A percentile compares a stretch with the other conserved stretches of the same genome.
Conservation (phyloP, 352 stramenopile genomes). For the Globisporangium carolinianum region DNA sequence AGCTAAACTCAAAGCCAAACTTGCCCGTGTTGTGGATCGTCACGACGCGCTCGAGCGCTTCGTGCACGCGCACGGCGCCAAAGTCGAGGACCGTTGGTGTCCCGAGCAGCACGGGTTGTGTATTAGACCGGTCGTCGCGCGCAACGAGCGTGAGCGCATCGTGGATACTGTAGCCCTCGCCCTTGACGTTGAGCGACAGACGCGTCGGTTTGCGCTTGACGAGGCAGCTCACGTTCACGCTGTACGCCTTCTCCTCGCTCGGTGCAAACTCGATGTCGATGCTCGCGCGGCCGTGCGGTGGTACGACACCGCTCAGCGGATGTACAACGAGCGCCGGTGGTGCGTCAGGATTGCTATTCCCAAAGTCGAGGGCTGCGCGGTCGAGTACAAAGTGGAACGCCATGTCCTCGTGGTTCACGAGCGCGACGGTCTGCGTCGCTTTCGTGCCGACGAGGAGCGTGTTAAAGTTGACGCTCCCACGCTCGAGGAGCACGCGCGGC, state of each 20-base stretch:
- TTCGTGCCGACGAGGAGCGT: conserved; percentile 88
- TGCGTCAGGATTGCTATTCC: conserved; percentile 27
- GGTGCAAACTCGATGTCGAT: conserved; percentile 90
- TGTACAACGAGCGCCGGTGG: conserved; percentile 72
- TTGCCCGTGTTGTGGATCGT: conserved; percentile 90
- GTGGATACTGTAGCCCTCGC: conserved; percentile 92
- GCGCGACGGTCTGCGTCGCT: conserved; percentile 77
- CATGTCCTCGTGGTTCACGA: conserved; percentile 91
- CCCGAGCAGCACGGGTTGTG: conserved; percentile 15
- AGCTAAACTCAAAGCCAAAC: conserved; percentile 94
- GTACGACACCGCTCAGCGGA: conserved; percentile 86
- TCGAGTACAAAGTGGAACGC: conserved; percentile 95
- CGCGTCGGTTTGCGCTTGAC: conserved; percentile 90
- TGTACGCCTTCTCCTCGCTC: conserved; percentile 89
- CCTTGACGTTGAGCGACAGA: conserved; percentile 92
- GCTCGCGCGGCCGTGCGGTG: conserved; percentile 70
- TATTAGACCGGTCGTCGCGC: conserved; percentile 13
- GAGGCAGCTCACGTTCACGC: conserved; percentile 90
- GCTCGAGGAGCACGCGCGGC: conserved; percentile 83
- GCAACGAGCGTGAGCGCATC: conserved; percentile 45
- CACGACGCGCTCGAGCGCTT: conserved; percentile 54
- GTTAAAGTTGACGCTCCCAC: conserved; percentile 89
- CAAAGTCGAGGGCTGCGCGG: conserved; percentile 76
- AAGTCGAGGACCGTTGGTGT: conserved; percentile 72
- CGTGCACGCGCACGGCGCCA: conserved; percentile 82